These are phyloP conservation scores for Gracilaria gracilis DNA, from an alignment of 23 red algal species.

Conservation along the genomic window DNA sequence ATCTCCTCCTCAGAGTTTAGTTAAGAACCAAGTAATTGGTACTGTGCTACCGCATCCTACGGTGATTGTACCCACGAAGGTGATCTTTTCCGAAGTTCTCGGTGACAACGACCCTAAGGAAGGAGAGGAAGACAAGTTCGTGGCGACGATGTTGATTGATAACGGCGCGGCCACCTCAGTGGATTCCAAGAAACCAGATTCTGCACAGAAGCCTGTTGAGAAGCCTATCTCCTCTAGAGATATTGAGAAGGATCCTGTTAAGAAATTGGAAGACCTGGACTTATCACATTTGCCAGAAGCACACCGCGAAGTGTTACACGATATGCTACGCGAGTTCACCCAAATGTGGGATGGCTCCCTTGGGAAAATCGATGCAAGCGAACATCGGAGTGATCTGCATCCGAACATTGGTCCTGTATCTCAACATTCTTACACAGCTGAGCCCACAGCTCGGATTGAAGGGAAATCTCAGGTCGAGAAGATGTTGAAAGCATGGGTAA, in stretches of 20 bases:
- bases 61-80: neutral
- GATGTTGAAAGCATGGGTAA: neutral
- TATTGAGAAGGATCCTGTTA: neutral
- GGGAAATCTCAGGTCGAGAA: conserved; percentile 14
- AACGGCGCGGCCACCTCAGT: neutral
- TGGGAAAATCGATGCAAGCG: neutral
- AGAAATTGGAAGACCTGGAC: neutral
- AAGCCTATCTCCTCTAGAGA: neutral
- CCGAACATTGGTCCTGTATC: neutral
- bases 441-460: neutral
- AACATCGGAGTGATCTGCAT: neutral
- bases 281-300: neutral
- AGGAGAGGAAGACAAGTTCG: neutral
- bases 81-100: conserved; percentile 9
- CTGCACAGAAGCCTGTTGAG: neutral
- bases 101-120: neutral
- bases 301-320: neutral
- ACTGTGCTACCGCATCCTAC: neutral
- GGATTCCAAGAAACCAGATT: neutral
- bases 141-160: neutral
- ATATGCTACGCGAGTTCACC: neutral
- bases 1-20: neutral
- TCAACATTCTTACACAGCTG: neutral
- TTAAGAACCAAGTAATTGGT: conserved; percentile 10
- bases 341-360: neutral